Conservation (phyloP, 345 rosid species). For the Triadica sebifera region DNA sequence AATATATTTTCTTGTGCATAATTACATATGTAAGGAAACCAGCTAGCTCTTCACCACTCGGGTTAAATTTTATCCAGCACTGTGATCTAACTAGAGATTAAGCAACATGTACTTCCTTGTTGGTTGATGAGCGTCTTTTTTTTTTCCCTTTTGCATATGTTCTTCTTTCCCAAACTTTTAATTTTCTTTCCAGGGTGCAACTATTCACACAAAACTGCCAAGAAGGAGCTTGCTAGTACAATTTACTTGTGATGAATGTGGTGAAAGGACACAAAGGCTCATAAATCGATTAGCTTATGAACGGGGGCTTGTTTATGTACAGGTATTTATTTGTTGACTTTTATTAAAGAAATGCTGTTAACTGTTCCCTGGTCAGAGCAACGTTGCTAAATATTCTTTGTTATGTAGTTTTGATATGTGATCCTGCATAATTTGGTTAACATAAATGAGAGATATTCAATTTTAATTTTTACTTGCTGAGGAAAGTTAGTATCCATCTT, state of each 20-base stretch:
- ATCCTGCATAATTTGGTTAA: background rate
- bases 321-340: constrained; percentile 42
- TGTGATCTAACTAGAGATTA: constrained; percentile 1
- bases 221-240: constrained; percentile 81
- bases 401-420: background rate
- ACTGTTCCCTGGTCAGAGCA: background rate
- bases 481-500: background rate
- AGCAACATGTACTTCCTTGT: constrained; percentile 8
- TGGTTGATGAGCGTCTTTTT: background rate
- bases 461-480: background rate
- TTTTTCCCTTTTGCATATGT: background rate
- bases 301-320: constrained; percentile 75
- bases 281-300: constrained; percentile 80
- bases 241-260: constrained; percentile 72
- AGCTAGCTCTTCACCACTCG: background rate
- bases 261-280: constrained; percentile 77
- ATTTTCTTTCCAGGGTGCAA: constrained; percentile 40
- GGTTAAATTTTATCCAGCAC: background rate
- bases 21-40: background rate
- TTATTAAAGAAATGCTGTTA: background rate
- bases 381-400: background rate
- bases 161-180: background rate
- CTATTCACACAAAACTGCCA: constrained; percentile 61
- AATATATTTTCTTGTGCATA: background rate
- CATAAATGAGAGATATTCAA: background rate